A percentile compares a stretch with the other conserved stretches of the same genome.
phyloP scores from a whole-genome alignment of 768 basidiomycete species.

The Suillus plorans region DNA sequence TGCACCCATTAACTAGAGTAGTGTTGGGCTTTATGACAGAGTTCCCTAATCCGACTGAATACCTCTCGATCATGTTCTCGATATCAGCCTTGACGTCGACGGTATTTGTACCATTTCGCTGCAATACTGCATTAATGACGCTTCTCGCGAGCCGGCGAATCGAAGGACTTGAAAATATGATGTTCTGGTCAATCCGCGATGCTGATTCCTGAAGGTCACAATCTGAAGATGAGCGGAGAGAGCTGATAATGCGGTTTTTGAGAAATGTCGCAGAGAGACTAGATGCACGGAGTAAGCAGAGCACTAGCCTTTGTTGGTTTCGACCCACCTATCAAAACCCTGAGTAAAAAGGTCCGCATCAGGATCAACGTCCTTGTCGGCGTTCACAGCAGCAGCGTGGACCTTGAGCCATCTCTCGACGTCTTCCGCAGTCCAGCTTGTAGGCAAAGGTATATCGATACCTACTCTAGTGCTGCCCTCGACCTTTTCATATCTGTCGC shows the following conservation, averaged over 20 bases:
- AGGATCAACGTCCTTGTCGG: constrained; percentile 9
- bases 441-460: constrained; percentile 21
- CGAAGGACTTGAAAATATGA: constrained; percentile 42
- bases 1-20: neutral
- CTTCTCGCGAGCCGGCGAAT: constrained; percentile 34
- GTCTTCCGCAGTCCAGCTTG: constrained; percentile 20
- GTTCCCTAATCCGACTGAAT: constrained; percentile 23
- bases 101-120: neutral
- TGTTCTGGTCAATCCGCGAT: constrained; percentile 23
- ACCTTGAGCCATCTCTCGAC: constrained; percentile 29
- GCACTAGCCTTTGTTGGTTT: neutral
- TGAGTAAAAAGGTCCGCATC: constrained; percentile 31
- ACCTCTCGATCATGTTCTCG: constrained; percentile 40
- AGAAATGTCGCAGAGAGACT: constrained; percentile 32
- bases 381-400: constrained; percentile 19
- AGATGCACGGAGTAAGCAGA: neutral
- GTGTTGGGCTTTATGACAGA: constrained; percentile 11
- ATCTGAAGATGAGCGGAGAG: constrained; percentile 30
- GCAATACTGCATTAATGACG: constrained; percentile 10
- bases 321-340: constrained; percentile 38
- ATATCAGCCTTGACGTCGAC: constrained; percentile 24
- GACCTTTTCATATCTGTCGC: constrained; percentile 31
- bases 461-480: constrained; percentile 24
- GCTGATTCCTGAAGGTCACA: constrained; percentile 26
- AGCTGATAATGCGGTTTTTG: constrained; percentile 20